Percentiles rank a stretch among this genome's conserved stretches.
These are phyloP conservation scores for Sisymbrium altissimum DNA, from an alignment of 345 rosid genomes.

Conservation along the genomic window DNA sequence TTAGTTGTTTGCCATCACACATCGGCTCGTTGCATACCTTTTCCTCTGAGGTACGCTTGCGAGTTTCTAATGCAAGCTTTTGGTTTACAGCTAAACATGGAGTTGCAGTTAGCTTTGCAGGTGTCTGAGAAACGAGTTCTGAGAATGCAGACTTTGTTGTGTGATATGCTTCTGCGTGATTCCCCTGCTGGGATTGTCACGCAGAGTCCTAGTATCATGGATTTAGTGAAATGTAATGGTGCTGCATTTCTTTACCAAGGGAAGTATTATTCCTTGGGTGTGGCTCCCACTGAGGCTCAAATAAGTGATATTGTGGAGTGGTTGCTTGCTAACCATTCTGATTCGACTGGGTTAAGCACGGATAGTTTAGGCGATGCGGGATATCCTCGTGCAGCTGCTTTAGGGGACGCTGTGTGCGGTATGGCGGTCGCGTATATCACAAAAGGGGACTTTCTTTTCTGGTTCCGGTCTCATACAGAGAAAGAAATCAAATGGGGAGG, in stretches of 20 bases:
- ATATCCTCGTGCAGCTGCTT: slow-evolving; percentile 69
- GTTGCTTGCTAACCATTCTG: slow-evolving; percentile 75
- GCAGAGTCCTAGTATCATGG: slow-evolving; percentile 91
- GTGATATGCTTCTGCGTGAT: slow-evolving; percentile 97
- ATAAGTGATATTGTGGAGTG: slow-evolving; percentile 81
- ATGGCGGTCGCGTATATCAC: slow-evolving; percentile 96
- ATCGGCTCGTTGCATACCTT: slow-evolving; percentile 75
- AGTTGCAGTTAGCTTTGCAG: slow-evolving; percentile 84
- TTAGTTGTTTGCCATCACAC: slow-evolving; percentile 97
- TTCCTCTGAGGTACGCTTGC: slow-evolving; percentile 95
- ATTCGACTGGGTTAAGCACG: slow-evolving; percentile 90
- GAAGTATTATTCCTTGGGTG: slow-evolving; percentile 64
- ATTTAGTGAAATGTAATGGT: slow-evolving; percentile 94
- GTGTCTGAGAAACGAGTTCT: slow-evolving; percentile 78
- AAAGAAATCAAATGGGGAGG: slow-evolving; percentile 99
- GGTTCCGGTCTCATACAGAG: slow-evolving; percentile 94
- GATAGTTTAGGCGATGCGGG: slow-evolving; percentile 94
- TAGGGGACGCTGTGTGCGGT: slow-evolving; percentile 95
- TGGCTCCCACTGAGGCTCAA: slow-evolving; percentile 83
- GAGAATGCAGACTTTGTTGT: slow-evolving; percentile 86
- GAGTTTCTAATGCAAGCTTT: slow-evolving; percentile 98
- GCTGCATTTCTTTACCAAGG: slow-evolving; percentile 83
- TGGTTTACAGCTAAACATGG: slow-evolving; percentile 95
- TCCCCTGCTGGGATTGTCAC: slow-evolving; percentile 85
- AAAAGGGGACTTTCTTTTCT: slow-evolving; percentile 73